Evolutionary conservation across 805 yeast genomes (phyloP).

Genomic region (Lipomyces oligophaga): DNA sequence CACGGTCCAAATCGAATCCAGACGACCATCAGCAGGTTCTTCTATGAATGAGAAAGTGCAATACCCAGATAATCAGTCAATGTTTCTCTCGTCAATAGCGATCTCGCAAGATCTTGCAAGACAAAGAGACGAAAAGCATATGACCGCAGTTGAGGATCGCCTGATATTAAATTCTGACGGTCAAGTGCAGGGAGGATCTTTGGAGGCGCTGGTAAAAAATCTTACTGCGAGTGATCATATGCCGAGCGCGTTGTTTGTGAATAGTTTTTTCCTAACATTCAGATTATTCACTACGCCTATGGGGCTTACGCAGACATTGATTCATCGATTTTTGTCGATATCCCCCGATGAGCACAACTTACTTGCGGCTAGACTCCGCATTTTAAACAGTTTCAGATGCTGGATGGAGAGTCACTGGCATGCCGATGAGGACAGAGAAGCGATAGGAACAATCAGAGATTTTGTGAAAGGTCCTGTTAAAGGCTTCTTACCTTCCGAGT

Average conservation of each 20-base stretch:
- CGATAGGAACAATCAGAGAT: conserved; percentile 22
- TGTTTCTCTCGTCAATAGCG: too few relatives aligned
- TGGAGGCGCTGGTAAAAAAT: conserved; percentile 72
- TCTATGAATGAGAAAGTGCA: too few relatives aligned
- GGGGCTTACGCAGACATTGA: conserved; percentile 56
- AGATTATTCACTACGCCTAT: conserved; percentile 66
- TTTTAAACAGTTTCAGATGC: conserved; percentile 63
- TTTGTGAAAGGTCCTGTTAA: conserved; percentile 23
- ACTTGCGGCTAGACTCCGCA: conserved; percentile 32
- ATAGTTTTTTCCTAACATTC: conserved; percentile 70
- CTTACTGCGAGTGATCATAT: conserved; percentile 65
- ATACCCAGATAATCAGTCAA: too few relatives aligned
- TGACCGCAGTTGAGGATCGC: conserved; percentile 23
- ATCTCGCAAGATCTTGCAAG: too few relatives aligned
- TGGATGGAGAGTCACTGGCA: conserved; percentile 92
- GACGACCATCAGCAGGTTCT: not conserved
- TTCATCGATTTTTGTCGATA: conserved; percentile 54
- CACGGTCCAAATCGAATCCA: conserved; percentile 2
- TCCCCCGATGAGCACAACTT: conserved; percentile 23
- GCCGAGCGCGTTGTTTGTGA: conserved; percentile 57
- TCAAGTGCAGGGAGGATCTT: conserved; percentile 76
- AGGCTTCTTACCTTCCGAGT: conserved; percentile 14
- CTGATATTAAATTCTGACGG: conserved; percentile 60
- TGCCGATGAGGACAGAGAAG: conserved; percentile 23
- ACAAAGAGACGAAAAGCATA: too few relatives aligned